Conservation (phyloP, 2,329 filamentous ascomycete species). For the Fusarium metavorans region DNA sequence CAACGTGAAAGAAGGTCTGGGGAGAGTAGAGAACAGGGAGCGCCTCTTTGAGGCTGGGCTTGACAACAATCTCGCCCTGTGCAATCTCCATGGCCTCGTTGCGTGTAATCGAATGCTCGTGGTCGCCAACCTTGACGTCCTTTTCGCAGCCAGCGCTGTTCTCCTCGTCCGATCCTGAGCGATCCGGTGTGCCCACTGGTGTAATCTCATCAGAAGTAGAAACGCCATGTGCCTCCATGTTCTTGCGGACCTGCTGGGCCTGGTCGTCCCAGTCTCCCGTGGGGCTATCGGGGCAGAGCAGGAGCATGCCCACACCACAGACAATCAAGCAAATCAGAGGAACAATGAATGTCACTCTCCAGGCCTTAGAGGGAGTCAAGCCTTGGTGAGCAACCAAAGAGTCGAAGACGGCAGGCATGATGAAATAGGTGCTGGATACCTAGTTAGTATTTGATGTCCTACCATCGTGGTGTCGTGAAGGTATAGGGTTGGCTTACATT, state of each 20-base stretch:
- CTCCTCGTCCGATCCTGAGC: slow-evolving; percentile 49
- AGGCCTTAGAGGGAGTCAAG: slow-evolving; percentile 76
- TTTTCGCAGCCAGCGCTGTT: slow-evolving; percentile 52
- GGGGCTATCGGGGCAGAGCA: slow-evolving; percentile 84
- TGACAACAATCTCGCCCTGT: slow-evolving; percentile 63
- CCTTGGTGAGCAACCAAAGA: slow-evolving; percentile 72
- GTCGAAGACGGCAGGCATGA: slow-evolving; percentile 92
- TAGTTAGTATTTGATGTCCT: slow-evolving; percentile 3
- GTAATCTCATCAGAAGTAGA: slow-evolving; percentile 59
- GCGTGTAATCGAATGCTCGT: slow-evolving; percentile 61
- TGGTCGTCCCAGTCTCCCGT: slow-evolving; percentile 85
- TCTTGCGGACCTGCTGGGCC: slow-evolving; percentile 67
- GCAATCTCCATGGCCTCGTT: slow-evolving; percentile 67
- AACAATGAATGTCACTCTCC: slow-evolving; percentile 87
- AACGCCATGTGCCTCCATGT: slow-evolving; percentile 60
- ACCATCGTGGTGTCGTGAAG: background rate
- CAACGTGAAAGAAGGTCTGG: slow-evolving; percentile 67
- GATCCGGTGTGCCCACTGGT: slow-evolving; percentile 60
- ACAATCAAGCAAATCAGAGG: slow-evolving; percentile 81
- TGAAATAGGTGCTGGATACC: slow-evolving; percentile 77
- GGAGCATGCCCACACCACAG: slow-evolving; percentile 75
- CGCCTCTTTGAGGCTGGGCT: slow-evolving; percentile 66
- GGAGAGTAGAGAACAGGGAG: slow-evolving; percentile 61
- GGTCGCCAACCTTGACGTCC: slow-evolving; percentile 51
- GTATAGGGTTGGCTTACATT: slow-evolving; percentile 56